Conservation (phyloP, 345 rosid species). For the Cardamine occulta region DNA sequence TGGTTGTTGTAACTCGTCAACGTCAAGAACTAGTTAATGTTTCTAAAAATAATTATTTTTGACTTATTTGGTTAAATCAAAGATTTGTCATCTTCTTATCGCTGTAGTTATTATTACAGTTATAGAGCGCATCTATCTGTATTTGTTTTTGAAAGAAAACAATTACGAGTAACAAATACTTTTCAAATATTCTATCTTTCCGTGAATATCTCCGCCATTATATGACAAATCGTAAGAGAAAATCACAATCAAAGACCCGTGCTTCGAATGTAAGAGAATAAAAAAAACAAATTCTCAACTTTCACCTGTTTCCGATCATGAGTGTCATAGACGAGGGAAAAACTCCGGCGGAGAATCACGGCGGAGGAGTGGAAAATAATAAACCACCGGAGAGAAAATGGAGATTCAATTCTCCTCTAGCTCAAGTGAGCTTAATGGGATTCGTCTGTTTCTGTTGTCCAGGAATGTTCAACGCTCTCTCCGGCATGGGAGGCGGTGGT, state of each 20-base stretch:
- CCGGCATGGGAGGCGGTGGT: conserved; percentile 98
- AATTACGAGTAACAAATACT: too few species aligned
- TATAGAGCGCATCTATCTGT: neutral
- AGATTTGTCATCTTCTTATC: neutral
- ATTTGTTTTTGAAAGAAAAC: neutral
- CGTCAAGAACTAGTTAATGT: neutral
- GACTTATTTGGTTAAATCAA: neutral
- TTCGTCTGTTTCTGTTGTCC: conserved; percentile 97
- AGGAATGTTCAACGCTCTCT: conserved; percentile 93
- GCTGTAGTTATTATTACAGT: conserved; percentile 13
- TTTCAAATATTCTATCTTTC: neutral
- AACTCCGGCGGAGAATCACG: conserved; percentile 15
- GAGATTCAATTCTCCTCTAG: conserved; percentile 78
- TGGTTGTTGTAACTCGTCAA: neutral
- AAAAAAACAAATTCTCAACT: neutral
- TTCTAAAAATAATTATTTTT: neutral
- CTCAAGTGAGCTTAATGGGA: conserved; percentile 74
- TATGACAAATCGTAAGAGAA: conserved; percentile 24
- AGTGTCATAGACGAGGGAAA: conserved; percentile 13
- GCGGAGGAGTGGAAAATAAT: conserved; percentile 1
- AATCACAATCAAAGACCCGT: conserved; percentile 32
- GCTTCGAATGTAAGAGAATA: neutral
- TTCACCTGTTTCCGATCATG: conserved; percentile 7
- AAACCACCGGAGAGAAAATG: conserved; percentile 24
- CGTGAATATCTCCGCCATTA: conserved; percentile 22